These are phyloP conservation scores for Monosporascus sp. DNA, from an alignment of 2,329 filamentous ascomycete genomes.

Conservation along the genomic window DNA sequence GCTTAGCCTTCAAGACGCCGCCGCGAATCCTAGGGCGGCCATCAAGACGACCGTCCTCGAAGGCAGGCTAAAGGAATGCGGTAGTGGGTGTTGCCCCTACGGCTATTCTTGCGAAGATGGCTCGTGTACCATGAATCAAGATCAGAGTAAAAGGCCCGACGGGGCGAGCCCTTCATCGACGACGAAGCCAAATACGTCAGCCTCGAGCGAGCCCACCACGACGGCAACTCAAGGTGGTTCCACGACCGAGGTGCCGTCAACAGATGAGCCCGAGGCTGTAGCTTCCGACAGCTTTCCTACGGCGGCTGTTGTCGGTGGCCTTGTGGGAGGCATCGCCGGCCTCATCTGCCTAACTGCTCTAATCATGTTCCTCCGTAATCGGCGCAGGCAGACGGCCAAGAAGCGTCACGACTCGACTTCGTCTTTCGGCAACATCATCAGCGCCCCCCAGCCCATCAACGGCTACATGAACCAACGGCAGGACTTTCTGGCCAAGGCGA, in stretches of 20 bases:
- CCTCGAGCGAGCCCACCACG: constrained; percentile 4
- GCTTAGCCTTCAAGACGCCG: constrained; percentile 54
- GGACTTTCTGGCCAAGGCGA: constrained; percentile 23
- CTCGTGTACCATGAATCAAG: constrained; percentile 46
- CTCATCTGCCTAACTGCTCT: constrained; percentile 11
- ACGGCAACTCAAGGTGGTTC: constrained; percentile 9
- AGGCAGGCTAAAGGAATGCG: constrained; percentile 53
- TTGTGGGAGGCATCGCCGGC: constrained; percentile 20
- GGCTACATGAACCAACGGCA: constrained; percentile 18
- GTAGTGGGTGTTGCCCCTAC: constrained; percentile 63
- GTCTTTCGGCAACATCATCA: constrained; percentile 25
- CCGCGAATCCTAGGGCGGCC: constrained; percentile 47
- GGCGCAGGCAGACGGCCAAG: constrained; percentile 6
- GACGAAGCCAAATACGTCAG: background rate
- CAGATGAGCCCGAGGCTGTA: constrained; percentile 7
- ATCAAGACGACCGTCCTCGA: constrained; percentile 63
- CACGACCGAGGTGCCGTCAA: constrained; percentile 8
- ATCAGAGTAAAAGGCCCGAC: constrained; percentile 38
- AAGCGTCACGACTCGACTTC: constrained; percentile 11
- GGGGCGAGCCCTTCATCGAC: background rate
- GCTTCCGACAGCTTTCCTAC: constrained; percentile 15
- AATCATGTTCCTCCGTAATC: constrained; percentile 12
- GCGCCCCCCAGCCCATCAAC: constrained; percentile 22
- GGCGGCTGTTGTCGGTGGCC: constrained; percentile 26
- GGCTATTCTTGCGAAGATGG: constrained; percentile 59